Evolutionary conservation across 148 eudicot genomes (phyloP), one percentile per base, ranked within the genome.

Genomic region (Polygonum aviculare): DNA sequence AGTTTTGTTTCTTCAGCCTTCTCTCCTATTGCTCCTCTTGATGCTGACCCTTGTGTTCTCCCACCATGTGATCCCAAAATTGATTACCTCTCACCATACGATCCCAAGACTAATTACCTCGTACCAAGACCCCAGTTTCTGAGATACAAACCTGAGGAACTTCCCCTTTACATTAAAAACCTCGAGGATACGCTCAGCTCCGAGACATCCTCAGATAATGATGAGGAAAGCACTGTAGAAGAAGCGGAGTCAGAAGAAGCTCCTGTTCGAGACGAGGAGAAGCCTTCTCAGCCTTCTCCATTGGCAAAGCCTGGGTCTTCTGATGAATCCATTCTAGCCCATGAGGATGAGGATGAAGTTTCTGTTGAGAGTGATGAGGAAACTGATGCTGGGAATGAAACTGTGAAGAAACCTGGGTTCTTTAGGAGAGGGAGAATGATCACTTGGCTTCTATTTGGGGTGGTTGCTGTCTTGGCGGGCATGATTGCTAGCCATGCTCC

Each of bases 91-190:
- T 95, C 98, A 0, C 98, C 99, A 67, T 93, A 95, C 83, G 99
- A 95, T 80, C 99, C 99, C 33, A 87, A 86, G 79, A 89, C 84
- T 19, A 95, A 95, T 57, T 95, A 75, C 75, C 92, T 92, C 35
- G 92, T 97, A 0, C 98, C 98, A 50, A 86, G 98, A 89, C 98
- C 98, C 77, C 97, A 84, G 73, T 95, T 90, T 80, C 91, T 90
- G 45, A 88, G 80, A 73, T 95, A 95, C 79, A 93, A 83, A 39
- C 96, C 86, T 78, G 90, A 90, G 0, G 83, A 90, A 80, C 80
- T 81, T 9, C 86, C 87, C 63, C 77, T 60, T 77, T 81, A 87
- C 77, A 76, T 84, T 62, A 85, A 80, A 74, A 84, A 84, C 54
- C 80, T 89, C 33, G 94, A 93, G 55, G 94, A 88, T 12, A 82